phyloP scores from a whole-genome alignment of 192 early-diverging fungal species.

The Coemansia sp. region DNA sequence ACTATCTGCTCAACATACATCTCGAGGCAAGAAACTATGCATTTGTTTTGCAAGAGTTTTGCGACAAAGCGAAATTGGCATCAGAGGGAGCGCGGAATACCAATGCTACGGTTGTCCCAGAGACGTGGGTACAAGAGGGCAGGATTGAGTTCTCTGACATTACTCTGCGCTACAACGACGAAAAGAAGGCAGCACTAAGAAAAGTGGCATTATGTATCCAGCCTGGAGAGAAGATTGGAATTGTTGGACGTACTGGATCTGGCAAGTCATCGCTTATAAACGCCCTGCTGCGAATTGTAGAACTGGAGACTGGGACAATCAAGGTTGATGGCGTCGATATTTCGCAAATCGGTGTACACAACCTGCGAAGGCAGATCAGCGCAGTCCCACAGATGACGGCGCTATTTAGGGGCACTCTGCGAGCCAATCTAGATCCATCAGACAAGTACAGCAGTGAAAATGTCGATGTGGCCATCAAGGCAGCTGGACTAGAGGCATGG shows the following conservation, averaged over 20 bases:
- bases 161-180: conserved; percentile 20
- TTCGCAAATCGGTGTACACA: conserved; percentile 62
- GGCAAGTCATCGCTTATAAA: conserved; percentile 78
- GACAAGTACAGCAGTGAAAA: conserved; percentile 70
- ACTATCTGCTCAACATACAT: conserved; percentile 5
- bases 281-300: conserved; percentile 77
- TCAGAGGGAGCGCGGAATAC: conserved; percentile 12
- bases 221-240: conserved; percentile 48
- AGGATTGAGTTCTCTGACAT: conserved; percentile 13
- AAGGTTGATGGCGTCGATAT: conserved; percentile 74
- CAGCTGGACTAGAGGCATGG: conserved; percentile 59
- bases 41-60: conserved; percentile 15
- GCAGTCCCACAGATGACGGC: conserved; percentile 75
- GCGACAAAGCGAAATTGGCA: conserved; percentile 4
- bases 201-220: conserved; percentile 47
- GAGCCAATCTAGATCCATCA: conserved; percentile 86
- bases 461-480: conserved; percentile 60
- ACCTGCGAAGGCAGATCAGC: conserved; percentile 70
- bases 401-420: conserved; percentile 52
- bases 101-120: background rate
- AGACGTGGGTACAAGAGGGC: conserved; percentile 18
- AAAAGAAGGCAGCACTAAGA: conserved; percentile 37
- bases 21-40: conserved; percentile 9
- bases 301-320: conserved; percentile 65
- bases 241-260: conserved; percentile 61